Base-by-base conservation (phyloP, 1,284 basidiomycete species). In the Caloboletus inedulis region DNA sequence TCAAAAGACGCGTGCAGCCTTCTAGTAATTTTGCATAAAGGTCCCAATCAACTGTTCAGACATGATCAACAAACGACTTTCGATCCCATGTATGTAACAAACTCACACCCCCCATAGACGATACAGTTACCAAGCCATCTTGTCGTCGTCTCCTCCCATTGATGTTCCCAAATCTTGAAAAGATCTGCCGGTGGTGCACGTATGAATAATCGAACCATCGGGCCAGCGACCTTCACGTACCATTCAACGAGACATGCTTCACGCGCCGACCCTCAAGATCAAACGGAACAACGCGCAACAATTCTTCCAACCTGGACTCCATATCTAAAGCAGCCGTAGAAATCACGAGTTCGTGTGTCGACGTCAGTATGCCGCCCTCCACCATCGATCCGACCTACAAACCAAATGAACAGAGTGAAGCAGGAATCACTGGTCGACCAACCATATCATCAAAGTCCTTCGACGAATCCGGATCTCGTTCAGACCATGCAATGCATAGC, bases 41-140 rank as follows among this genome's bases (percentile, higher is more conserved):
- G 25, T 62, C 62, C 85, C 85, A 87, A 56, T 85, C 72, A 58
- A 84, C 85, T 85, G 52, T 19, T 49, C n/a, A 18, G 47, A 35
- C 23, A n/a, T 18, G 30, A 49, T 59, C 36, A 61, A 47, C 4
- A 39, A 51, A 25, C 6, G 18, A 40, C 33, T 12, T 43, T 33
- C 16, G 3, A n/a, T 27, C 19, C 8, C 19, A 31, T 4, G 16
- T 10, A 35, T 4, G 30, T n/a, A 53, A 45, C 23, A 33, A 19
- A 71, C 84, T 66, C 64, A 87, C 86, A 79, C 39, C 73, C 69
- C 21, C 76, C 77, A 49, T 73, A 72, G 16, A 69, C 55, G 47
- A 69, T 68, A 56, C 81, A 86, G 44, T 77, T 77, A 43, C 79
- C 75, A 42, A 82, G 66, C 80, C 84, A 84, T 58, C 81, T 79